Conservation (phyloP, 2,329 filamentous ascomycete genomes). For the Cadophora sp. region DNA sequence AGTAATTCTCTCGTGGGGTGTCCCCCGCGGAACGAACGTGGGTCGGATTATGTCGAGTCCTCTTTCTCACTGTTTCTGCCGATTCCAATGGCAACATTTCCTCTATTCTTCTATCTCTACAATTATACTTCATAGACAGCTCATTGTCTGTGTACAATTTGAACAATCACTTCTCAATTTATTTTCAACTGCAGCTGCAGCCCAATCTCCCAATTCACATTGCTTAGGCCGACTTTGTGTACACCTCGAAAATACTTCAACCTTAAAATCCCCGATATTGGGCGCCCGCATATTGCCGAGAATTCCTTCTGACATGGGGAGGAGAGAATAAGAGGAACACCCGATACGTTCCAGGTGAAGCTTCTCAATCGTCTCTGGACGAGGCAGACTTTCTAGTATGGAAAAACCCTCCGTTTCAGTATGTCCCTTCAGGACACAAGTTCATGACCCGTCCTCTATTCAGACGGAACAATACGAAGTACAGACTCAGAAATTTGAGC, state of each 20-base stretch:
- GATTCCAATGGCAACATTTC: constrained; percentile 35
- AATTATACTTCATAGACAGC: constrained; percentile 29
- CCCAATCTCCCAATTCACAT: neutral
- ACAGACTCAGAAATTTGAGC: constrained; percentile 30
- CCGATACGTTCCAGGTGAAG: constrained; percentile 31
- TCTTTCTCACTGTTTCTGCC: constrained; percentile 23
- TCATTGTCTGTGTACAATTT: constrained; percentile 27
- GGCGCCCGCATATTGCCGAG: constrained; percentile 43
- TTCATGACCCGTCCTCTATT: constrained; percentile 38
- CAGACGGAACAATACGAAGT: constrained; percentile 36
- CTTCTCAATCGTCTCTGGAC: constrained; percentile 33
- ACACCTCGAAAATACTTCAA: constrained; percentile 6
- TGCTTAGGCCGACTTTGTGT: constrained; percentile 9
- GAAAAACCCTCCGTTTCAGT: constrained; percentile 41
- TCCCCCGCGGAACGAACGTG: constrained; percentile 26
- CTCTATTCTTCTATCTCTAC: constrained; percentile 28
- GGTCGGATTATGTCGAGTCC: constrained; percentile 25
- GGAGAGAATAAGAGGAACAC: constrained; percentile 40
- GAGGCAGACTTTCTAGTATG: constrained; percentile 41
- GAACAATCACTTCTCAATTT: constrained; percentile 32
- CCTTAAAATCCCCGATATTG: constrained; percentile 31
- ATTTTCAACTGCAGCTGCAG: constrained; percentile 20
- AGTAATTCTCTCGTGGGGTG: constrained; percentile 41
- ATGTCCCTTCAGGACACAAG: constrained; percentile 42
- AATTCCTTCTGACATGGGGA: constrained; percentile 32